Evolutionary conservation across 1,284 basidiomycete genomes (phyloP).

Genomic region (Sporisorium sorghi): DNA sequence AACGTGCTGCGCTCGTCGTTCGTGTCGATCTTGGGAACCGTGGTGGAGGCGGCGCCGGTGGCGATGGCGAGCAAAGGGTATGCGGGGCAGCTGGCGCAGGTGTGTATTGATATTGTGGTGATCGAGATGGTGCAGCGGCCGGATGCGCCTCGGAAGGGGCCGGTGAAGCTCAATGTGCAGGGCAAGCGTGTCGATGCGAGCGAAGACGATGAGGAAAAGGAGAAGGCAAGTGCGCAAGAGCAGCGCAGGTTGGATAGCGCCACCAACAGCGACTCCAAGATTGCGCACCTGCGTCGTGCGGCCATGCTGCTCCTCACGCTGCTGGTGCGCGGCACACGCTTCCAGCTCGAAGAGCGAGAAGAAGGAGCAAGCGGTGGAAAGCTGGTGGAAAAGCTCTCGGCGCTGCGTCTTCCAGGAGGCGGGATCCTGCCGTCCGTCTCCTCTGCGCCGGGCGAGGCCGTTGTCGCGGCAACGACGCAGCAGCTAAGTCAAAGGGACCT

Average conservation of each 20-base stretch:
- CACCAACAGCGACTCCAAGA: slow-evolving; percentile 48
- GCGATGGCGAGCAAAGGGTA: slow-evolving; percentile 49
- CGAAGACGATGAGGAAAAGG: slow-evolving; percentile 25
- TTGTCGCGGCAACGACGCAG: neutral
- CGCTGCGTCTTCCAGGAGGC: slow-evolving; percentile 56
- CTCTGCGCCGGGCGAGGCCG: neutral
- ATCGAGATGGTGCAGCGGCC: slow-evolving; percentile 50
- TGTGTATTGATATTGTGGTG: slow-evolving; percentile 56
- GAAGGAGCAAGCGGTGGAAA: neutral
- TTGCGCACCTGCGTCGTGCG: slow-evolving; percentile 61
- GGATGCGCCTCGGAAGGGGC: neutral
- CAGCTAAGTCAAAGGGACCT: slow-evolving; percentile 13
- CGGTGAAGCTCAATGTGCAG: slow-evolving; percentile 40
- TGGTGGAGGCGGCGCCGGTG: slow-evolving; percentile 60
- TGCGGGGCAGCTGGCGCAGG: slow-evolving; percentile 36
- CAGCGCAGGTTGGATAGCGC: slow-evolving; percentile 45
- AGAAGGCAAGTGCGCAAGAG: slow-evolving; percentile 12
- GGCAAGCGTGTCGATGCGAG: slow-evolving; percentile 14
- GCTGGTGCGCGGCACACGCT: slow-evolving; percentile 43
- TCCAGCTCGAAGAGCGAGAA: slow-evolving; percentile 52
- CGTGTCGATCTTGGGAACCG: slow-evolving; percentile 63
- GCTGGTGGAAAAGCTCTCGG: slow-evolving; percentile 25
- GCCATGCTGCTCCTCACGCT: slow-evolving; percentile 61
- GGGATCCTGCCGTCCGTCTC: slow-evolving; percentile 34
- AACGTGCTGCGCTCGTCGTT: slow-evolving; percentile 62